A percentile compares a stretch with the other conserved stretches of the same genome.
phyloP scores from a whole-genome alignment of 768 basidiomycete genomes.

The Fibroporia radiculosa region DNA sequence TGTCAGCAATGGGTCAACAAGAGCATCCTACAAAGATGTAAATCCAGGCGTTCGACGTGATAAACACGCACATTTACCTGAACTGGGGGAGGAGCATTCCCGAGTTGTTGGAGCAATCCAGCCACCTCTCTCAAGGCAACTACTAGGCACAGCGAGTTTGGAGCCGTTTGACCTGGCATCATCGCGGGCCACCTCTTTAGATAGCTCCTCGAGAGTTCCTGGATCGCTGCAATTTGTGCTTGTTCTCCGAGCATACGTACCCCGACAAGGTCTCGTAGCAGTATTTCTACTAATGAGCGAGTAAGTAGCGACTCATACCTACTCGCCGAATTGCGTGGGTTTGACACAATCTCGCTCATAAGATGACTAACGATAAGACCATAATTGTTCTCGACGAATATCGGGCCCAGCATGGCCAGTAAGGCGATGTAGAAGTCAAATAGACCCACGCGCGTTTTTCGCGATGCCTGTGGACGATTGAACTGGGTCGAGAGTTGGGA shows the following conservation, averaged over 20 bases:
- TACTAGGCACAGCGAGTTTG: conserved; percentile 57
- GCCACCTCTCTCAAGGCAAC: conserved; percentile 79
- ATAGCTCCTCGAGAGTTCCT: conserved; percentile 75
- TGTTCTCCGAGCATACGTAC: conserved; percentile 87
- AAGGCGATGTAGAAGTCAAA: conserved; percentile 84
- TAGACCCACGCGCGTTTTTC: conserved; percentile 74
- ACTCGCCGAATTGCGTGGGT: conserved; percentile 42
- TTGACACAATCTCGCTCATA: conserved; percentile 66
- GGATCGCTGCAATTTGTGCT: conserved; percentile 86
- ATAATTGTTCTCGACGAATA: conserved; percentile 81
- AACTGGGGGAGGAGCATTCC: conserved; percentile 85
- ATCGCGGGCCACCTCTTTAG: conserved; percentile 90
- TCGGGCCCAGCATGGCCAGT: conserved; percentile 63
- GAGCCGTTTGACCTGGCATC: conserved; percentile 77
- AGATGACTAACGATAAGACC: conserved; percentile 71
- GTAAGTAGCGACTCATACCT: conserved; percentile 72
- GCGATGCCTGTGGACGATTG: conserved; percentile 62
- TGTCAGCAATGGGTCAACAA: conserved; percentile 78
- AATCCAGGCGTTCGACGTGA: neutral
- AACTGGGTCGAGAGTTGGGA: conserved; percentile 70
- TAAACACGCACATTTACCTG: conserved; percentile 41
- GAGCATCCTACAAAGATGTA: conserved; percentile 45
- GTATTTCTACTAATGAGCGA: conserved; percentile 63
- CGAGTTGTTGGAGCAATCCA: conserved; percentile 79
- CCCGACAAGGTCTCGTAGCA: conserved; percentile 83